A percentile compares a stretch with the other conserved stretches of the same genome.
These are phyloP conservation scores for Pseudotsuga menziesii DNA, from an alignment of 75 land plant genomes.

Conservation along the genomic window DNA sequence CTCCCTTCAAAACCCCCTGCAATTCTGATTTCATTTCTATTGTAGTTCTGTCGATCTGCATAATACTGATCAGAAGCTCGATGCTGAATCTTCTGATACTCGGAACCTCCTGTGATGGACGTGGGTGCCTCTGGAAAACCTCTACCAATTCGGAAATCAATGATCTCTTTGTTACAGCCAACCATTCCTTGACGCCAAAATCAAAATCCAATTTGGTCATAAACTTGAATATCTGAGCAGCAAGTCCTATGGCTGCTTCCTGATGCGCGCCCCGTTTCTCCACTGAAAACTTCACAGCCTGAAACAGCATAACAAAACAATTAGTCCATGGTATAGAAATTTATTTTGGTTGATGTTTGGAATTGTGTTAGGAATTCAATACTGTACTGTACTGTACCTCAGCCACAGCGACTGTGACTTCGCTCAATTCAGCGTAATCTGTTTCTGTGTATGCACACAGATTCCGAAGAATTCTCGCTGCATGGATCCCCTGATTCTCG, in stretches of 20 bases:
- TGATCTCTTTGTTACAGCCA: constrained; percentile 7
- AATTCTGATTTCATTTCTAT: too few relatives aligned
- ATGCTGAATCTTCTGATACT: not conserved
- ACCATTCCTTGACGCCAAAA: constrained; percentile 18
- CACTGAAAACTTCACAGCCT: not conserved
- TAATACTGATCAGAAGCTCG: not conserved
- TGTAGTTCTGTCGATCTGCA: not conserved
- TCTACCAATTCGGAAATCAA: constrained; percentile 10
- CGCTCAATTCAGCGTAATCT: constrained; percentile 21
- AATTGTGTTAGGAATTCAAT: too few relatives aligned
- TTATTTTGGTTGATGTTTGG: too few relatives aligned
- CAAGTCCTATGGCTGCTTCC: constrained; percentile 22
- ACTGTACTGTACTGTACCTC: too few relatives aligned
- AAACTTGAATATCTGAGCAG: constrained; percentile 8
- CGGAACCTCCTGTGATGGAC: not conserved
- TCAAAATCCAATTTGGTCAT: constrained; percentile 17
- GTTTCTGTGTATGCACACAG: constrained; percentile 38
- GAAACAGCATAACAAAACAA: not conserved
- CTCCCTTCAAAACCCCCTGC: not conserved
- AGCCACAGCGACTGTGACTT: constrained; percentile 17
- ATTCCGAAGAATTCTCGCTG: constrained; percentile 64
- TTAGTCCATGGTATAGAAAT: too few relatives aligned
- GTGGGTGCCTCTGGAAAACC: not conserved
- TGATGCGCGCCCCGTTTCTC: not conserved
- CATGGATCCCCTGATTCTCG: constrained; percentile 23